These are phyloP conservation scores for Teunomyces aglyptinius DNA, from an alignment of 805 yeast species.

Conservation along the genomic window DNA sequence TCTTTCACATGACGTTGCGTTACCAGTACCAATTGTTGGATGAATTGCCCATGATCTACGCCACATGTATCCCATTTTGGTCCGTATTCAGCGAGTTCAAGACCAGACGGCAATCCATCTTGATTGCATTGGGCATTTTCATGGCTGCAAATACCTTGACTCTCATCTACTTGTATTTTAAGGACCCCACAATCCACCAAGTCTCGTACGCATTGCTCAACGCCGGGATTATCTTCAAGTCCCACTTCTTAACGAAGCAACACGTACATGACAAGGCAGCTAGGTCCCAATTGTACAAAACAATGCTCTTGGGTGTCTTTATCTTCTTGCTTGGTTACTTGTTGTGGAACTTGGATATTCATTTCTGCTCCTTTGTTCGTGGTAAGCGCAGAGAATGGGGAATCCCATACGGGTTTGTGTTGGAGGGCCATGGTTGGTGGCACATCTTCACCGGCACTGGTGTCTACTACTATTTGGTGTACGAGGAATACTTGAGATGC, in stretches of 20 bases:
- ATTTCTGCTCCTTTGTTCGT: constrained; percentile 64
- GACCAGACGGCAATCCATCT: constrained; percentile 34
- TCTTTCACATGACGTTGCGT: constrained; percentile 92
- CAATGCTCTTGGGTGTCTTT: constrained; percentile 58
- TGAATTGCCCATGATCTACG: constrained; percentile 97
- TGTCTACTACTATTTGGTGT: constrained; percentile 79
- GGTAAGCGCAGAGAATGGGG: constrained; percentile 62
- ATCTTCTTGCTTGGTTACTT: constrained; percentile 73
- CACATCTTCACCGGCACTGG: constrained; percentile 85
- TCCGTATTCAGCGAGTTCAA: constrained; percentile 64
- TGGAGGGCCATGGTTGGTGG: constrained; percentile 99
- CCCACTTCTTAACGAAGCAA: constrained; percentile 48
- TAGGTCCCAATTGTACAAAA: constrained; percentile 47
- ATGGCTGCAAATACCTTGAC: constrained; percentile 63
- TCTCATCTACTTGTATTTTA: constrained; percentile 63
- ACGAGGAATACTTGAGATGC: constrained; percentile 70
- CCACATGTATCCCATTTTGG: constrained; percentile 95
- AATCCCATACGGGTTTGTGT: constrained; percentile 77
- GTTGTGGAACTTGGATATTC: constrained; percentile 87
- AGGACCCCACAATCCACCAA: constrained; percentile 89
- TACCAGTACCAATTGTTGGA: constrained; percentile 90
- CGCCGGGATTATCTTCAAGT: constrained; percentile 63
- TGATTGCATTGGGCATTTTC: constrained; percentile 48
- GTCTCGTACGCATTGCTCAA: constrained; percentile 78
- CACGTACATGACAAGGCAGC: constrained; percentile 53